Conservation (phyloP, 148 eudicot species). For the Rhododendron molle region DNA sequence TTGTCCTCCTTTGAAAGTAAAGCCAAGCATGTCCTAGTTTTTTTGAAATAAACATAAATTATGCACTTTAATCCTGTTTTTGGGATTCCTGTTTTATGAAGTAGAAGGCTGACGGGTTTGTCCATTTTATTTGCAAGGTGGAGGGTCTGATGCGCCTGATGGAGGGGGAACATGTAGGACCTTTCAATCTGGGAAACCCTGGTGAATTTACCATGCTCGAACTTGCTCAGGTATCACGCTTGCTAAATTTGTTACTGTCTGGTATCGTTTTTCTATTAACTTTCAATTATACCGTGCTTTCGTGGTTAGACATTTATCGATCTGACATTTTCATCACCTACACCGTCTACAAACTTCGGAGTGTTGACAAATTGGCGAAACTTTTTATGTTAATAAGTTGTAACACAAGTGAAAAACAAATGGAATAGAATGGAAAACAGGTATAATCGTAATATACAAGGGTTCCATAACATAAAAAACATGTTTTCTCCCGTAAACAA, state of each 20-base stretch:
- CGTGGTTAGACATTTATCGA: not conserved
- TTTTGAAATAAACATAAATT: too few relatives aligned
- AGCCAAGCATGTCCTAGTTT: not conserved
- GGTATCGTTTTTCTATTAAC: not conserved
- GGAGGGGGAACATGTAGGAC: constrained; percentile 99
- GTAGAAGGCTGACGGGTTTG: not conserved
- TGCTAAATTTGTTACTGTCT: not conserved
- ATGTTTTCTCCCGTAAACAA: not conserved
- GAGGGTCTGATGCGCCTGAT: constrained; percentile 92
- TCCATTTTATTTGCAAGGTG: constrained; percentile 35
- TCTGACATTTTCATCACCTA: not conserved
- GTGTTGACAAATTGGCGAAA: not conserved
- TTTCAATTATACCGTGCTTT: not conserved
- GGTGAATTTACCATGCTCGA: constrained; percentile 99
- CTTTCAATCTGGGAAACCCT: constrained; percentile 93
- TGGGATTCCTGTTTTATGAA: not conserved
- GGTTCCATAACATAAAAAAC: not conserved
- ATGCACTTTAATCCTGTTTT: not conserved
- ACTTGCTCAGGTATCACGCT: constrained; percentile 73
- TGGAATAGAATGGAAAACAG: not conserved
- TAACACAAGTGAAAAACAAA: not conserved
- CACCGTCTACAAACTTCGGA: not conserved
- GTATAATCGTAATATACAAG: not conserved
- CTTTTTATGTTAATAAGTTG: not conserved
- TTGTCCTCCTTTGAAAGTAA: not conserved